These are phyloP conservation scores for Ailanthus altissimus DNA, from an alignment of 345 rosid species.

Conservation along the genomic window DNA sequence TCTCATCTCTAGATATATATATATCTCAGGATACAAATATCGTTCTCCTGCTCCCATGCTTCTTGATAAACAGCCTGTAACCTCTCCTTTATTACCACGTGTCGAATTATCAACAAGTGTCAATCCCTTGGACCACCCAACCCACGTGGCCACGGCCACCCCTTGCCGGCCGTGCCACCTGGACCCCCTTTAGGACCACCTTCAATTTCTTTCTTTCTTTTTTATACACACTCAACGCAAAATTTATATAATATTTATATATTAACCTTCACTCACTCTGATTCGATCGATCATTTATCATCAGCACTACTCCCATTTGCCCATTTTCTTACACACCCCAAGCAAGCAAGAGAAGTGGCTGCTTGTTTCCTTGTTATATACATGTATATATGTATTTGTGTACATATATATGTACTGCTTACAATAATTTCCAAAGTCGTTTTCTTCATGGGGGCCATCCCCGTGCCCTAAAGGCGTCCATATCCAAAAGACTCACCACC, in stretches of 20 bases:
- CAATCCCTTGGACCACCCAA: slow-evolving; percentile 44
- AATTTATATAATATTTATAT: no score
- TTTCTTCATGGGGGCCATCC: slow-evolving; percentile 30
- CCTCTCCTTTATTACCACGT: slow-evolving; percentile 24
- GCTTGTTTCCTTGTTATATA: background rate
- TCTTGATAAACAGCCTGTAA: slow-evolving; percentile 41
- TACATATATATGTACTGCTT: slow-evolving; percentile 7
- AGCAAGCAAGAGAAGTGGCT: background rate
- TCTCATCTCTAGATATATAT: background rate
- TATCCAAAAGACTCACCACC: slow-evolving; percentile 23
- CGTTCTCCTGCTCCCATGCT: slow-evolving; percentile 12
- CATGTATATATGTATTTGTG: no score
- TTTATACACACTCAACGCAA: no score
- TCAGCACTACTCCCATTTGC: background rate
- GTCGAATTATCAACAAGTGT: background rate
- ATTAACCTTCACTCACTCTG: no score
- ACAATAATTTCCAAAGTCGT: slow-evolving; percentile 45
- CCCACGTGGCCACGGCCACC: slow-evolving; percentile 50
- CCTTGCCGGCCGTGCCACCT: slow-evolving; percentile 53
- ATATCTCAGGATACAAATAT: background rate
- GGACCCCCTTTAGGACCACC: slow-evolving; percentile 53
- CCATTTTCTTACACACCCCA: background rate
- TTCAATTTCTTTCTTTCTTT: background rate
- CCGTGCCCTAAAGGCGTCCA: slow-evolving; percentile 29
- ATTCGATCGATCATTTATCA: background rate